Evolutionary conservation across 352 stramenopile genomes (phyloP).

Genomic region (Phytophthora quininea): DNA sequence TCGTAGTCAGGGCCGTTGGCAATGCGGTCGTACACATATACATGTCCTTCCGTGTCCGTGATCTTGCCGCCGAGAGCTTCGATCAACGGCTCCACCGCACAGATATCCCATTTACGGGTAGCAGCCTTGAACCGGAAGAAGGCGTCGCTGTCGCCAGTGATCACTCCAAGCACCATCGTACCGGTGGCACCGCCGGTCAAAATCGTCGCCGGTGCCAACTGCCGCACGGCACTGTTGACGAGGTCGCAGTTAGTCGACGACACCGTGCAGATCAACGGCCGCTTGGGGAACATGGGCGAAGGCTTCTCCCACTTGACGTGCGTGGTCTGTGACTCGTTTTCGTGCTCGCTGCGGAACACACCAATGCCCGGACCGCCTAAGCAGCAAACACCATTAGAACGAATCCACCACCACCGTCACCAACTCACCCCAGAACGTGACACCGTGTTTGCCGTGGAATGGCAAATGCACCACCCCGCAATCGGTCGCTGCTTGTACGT

Average conservation of each 20-base stretch:
- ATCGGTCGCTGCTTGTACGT: constrained; percentile 68
- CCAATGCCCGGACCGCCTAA: constrained; percentile 59
- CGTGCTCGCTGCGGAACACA: constrained; percentile 54
- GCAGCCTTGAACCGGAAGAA: constrained; percentile 76
- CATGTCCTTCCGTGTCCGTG: constrained; percentile 57
- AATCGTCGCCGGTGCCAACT: constrained; percentile 43
- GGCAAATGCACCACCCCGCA: constrained; percentile 75
- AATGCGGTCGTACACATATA: constrained; percentile 69
- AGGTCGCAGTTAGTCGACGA: constrained; percentile 62
- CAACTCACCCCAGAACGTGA: constrained; percentile 71
- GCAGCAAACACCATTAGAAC: constrained; percentile 18
- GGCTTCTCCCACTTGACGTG: constrained; percentile 36
- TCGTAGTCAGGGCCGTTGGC: constrained; percentile 57
- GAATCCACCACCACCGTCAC: not conserved
- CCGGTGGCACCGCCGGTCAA: constrained; percentile 67
- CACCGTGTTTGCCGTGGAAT: constrained; percentile 56
- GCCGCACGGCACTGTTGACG: constrained; percentile 46
- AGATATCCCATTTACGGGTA: constrained; percentile 85
- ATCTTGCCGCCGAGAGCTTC: constrained; percentile 60
- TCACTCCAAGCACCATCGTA: constrained; percentile 73
- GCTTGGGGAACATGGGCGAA: constrained; percentile 38
- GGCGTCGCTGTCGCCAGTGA: constrained; percentile 63
- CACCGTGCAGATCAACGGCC: constrained; percentile 54
- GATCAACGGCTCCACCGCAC: constrained; percentile 69
- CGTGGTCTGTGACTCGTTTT: constrained; percentile 22